Evolutionary conservation across 495 filamentous ascomycete species (phyloP).

Genomic region (Neurospora sublineolata): DNA sequence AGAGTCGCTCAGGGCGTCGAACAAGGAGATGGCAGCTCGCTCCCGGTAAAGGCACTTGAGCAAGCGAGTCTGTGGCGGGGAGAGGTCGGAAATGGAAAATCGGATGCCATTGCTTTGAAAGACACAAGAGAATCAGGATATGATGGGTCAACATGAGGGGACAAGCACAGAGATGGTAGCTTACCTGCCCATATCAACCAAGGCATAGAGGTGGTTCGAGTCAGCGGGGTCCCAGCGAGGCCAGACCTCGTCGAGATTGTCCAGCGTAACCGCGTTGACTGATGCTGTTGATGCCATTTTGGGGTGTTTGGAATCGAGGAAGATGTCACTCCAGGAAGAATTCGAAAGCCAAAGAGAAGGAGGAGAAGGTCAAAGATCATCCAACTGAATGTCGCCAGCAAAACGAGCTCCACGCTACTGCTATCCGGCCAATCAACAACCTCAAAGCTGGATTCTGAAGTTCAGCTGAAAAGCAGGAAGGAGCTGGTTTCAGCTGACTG

Average conservation of each 20-base stretch:
- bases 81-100: slow-evolving; percentile 76
- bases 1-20: slow-evolving; percentile 59
- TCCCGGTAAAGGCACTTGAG: slow-evolving; percentile 68
- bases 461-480: neutral
- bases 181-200: slow-evolving; percentile 72
- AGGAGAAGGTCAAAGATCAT: neutral
- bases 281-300: slow-evolving; percentile 17
- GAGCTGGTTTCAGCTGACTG: neutral
- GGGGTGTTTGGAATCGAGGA: neutral
- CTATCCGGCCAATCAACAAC: neutral
- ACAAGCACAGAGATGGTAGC: slow-evolving; percentile 2
- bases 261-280: slow-evolving; percentile 35
- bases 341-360: neutral
- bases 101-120: slow-evolving; percentile 77
- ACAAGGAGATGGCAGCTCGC: slow-evolving; percentile 74
- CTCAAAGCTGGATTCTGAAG: neutral
- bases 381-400: neutral
- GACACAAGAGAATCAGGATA: neutral
- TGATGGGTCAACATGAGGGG: neutral
- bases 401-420: neutral
- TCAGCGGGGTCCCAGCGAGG: slow-evolving; percentile 31
- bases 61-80: slow-evolving; percentile 55
- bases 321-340: neutral
- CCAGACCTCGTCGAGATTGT: slow-evolving; percentile 38
- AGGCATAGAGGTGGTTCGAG: slow-evolving; percentile 37